Evolutionary conservation across 2,329 filamentous ascomycete species (phyloP).

Genomic region (Scopulariopsis brevicaulis): DNA sequence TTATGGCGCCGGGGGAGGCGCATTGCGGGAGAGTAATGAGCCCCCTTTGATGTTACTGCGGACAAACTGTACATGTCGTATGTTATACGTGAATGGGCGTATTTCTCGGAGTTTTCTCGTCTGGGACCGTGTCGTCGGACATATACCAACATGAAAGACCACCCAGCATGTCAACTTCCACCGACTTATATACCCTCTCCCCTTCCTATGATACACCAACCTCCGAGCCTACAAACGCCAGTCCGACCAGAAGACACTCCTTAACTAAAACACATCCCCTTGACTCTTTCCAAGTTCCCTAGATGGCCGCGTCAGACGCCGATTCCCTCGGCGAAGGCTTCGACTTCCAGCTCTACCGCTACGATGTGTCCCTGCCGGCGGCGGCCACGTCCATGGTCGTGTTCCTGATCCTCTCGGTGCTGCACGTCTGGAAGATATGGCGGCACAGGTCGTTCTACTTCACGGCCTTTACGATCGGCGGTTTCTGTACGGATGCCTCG

Average conservation of each 20-base stretch:
- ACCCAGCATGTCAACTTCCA: not conserved
- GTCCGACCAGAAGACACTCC: too few relatives aligned
- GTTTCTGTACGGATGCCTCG: slow-evolving; percentile 5
- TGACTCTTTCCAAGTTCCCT: not conserved
- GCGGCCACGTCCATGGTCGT: slow-evolving; percentile 7
- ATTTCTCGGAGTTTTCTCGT: too few relatives aligned
- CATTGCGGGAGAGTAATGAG: too few relatives aligned
- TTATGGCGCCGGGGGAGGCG: too few relatives aligned
- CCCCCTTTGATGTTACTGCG: too few relatives aligned
- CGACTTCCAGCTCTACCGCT: slow-evolving; percentile 11
- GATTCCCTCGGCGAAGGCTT: slow-evolving; percentile 2
- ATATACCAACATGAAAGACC: not conserved
- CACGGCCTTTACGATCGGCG: slow-evolving; percentile 9
- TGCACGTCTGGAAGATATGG: slow-evolving; percentile 7
- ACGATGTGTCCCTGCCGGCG: slow-evolving; percentile 9
- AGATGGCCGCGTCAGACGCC: not conserved
- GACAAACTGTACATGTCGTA: too few relatives aligned
- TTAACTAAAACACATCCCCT: not conserved
- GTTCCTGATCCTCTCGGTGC: slow-evolving; percentile 7
- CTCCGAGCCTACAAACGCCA: too few relatives aligned
- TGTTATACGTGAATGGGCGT: too few relatives aligned
- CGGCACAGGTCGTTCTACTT: slow-evolving; percentile 8
- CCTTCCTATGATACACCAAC: too few relatives aligned
- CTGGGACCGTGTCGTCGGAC: too few relatives aligned
- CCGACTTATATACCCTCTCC: not conserved